Percentiles rank a stretch among this genome's conserved stretches.
Conservation (phyloP, 2,329 filamentous ascomycete genomes). For the Ilyonectria destructans region DNA sequence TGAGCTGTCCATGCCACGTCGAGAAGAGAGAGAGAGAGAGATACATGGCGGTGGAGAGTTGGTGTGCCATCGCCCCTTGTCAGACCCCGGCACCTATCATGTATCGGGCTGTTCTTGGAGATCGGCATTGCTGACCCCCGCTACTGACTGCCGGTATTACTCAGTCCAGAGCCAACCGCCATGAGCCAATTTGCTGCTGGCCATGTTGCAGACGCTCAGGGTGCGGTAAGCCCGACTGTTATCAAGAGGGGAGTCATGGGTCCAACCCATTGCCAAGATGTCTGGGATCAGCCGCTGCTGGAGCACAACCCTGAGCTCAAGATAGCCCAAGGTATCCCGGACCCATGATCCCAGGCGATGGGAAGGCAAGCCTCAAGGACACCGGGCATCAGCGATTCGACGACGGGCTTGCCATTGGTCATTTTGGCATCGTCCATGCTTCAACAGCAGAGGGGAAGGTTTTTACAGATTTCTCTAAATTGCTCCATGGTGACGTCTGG, state of each 20-base stretch:
- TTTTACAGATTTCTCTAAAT: background rate
- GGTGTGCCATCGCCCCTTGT: background rate
- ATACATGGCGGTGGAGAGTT: background rate
- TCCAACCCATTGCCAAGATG: background rate
- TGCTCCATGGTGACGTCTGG: background rate
- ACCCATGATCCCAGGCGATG: background rate
- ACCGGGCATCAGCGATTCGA: background rate
- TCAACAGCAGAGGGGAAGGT: background rate
- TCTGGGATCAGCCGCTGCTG: background rate
- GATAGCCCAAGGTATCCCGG: background rate
- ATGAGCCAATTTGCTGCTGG: background rate
- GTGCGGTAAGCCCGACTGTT: background rate
- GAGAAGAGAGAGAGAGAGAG: background rate
- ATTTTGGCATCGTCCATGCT: background rate
- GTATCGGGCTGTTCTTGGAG: slow-evolving; percentile 9
- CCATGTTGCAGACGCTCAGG: background rate
- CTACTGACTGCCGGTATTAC: background rate
- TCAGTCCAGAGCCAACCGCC: background rate
- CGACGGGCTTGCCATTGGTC: background rate
- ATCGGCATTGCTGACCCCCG: slow-evolving; percentile 6
- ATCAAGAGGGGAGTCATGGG: background rate
- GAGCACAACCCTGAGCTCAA: background rate
- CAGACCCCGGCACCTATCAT: background rate
- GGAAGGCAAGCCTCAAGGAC: background rate
- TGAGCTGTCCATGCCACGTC: background rate